Conservation (phyloP, 371 early-diverging fungal genomes). For the Mortierella sp. region DNA sequence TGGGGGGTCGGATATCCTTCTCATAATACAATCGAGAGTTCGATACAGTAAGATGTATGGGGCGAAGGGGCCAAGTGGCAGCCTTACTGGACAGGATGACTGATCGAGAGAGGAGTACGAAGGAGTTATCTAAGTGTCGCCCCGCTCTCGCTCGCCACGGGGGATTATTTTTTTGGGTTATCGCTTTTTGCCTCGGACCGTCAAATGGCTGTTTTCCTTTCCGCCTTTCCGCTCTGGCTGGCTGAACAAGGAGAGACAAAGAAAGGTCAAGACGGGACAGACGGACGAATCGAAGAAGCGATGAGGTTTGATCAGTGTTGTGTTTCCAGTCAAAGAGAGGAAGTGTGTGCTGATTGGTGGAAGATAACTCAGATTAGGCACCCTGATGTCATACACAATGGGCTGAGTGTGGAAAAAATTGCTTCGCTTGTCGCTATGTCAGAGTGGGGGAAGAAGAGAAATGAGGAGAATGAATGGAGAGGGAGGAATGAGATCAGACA, state of each 20-base stretch:
- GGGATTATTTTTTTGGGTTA: too few relatives aligned
- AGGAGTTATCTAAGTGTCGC: too few relatives aligned
- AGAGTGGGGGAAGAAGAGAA: not conserved
- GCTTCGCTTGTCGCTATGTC: not conserved
- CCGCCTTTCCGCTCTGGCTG: too few relatives aligned
- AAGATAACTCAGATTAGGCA: constrained; percentile 9
- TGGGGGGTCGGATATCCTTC: not conserved
- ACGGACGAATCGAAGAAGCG: not conserved
- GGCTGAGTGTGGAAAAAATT: not conserved
- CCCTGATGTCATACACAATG: constrained; percentile 9
- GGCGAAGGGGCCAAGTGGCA: not conserved
- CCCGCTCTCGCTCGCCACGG: too few relatives aligned
- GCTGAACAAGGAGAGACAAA: not conserved
- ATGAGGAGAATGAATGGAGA: not conserved
- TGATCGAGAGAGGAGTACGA: too few relatives aligned
- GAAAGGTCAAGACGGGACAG: not conserved
- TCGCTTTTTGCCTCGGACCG: too few relatives aligned
- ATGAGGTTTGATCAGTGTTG: not conserved
- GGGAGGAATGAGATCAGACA: not conserved
- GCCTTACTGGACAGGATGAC: too few relatives aligned
- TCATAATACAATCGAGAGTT: too few relatives aligned
- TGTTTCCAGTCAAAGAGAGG: not conserved
- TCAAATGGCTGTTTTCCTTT: too few relatives aligned
- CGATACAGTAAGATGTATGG: too few relatives aligned
- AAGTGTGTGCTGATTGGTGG: not conserved